Evolutionary conservation across 164 flowering plant genomes (phyloP), one percentile per base, ranked within the genome.

Genomic region (Saururus chinensis): DNA sequence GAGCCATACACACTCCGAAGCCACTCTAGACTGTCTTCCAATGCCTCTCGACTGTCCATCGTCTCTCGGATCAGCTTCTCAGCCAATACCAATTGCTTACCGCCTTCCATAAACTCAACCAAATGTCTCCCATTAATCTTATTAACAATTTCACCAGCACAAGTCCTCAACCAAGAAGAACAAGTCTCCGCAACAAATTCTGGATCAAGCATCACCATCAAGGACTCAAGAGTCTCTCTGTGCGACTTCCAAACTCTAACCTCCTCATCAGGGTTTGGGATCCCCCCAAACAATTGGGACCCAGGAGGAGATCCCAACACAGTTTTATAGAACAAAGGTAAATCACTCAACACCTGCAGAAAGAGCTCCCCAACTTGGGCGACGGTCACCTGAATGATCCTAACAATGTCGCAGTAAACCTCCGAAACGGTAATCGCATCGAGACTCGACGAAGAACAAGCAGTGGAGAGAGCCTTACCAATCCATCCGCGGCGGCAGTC

Each of bases 21-120:
- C 99, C 99, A 95, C 74, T 88, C 97, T 64, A 95, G 73, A 74
- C 97, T 88, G 23, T 89, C 96, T 68, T 82, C 87, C 68, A 95
- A 68, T 22, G 84, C 97, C 35, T 84, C 78, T 64, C 88, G 83
- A 66, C 86, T 81, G 41, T 89, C 96, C 77, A 95, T 75, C 0
- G 85, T 83, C 73, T 85, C 92, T 60, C 97, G 69, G 23, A 95
- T 81, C 66, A 69, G 64, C 74, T 79, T 83, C 78, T 95, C 99
- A 52, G 89, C 89, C 24, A 68, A 76, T 26, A 84, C 79, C 42
- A 95, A 86, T 65, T 86, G 91, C 57, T 70, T 64, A 20, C 99
- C 99, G 63, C 74, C 78, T 16, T 58, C 60, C 59, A 95, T 71
- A 19, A 76, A 77, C 78, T 87, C 95, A 56, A 87, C 74, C 73